A percentile compares a stretch with the other conserved stretches of the same genome.
These are phyloP conservation scores for Nannochloris sp. DNA, from an alignment of 139 green algal genomes.

Conservation along the genomic window DNA sequence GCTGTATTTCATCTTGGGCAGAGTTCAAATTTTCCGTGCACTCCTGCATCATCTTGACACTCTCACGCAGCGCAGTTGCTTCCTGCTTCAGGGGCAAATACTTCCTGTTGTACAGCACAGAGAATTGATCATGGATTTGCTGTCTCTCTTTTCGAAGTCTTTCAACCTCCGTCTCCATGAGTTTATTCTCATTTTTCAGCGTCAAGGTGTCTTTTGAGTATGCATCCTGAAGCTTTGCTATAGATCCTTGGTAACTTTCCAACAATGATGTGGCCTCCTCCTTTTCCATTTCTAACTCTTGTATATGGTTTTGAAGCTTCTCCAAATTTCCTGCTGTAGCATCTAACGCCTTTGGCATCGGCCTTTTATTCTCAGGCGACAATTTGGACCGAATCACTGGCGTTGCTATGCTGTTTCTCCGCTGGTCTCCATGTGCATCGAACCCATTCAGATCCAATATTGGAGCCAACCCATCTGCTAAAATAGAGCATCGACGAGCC, in stretches of 20 bases:
- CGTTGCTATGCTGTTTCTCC: not conserved
- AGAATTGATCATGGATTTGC: slow-evolving; percentile 12
- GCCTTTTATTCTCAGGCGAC: not conserved
- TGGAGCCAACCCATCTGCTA: not conserved
- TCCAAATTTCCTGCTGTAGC: slow-evolving; percentile 4
- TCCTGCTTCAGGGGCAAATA: slow-evolving; percentile 25
- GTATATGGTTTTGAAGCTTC: not conserved
- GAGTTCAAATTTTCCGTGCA: not conserved
- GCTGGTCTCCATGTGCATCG: slow-evolving; percentile 4
- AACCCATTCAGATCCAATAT: slow-evolving; percentile 9
- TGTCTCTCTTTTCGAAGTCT: not conserved
- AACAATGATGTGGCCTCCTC: slow-evolving; percentile 18
- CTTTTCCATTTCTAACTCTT: slow-evolving; percentile 1
- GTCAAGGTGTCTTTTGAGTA: slow-evolving; percentile 14
- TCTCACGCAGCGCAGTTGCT: not conserved
- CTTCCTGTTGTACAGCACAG: slow-evolving; percentile 21
- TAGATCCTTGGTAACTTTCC: slow-evolving; percentile 20
- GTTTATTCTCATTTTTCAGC: slow-evolving; percentile 8
- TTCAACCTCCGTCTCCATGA: slow-evolving; percentile 18
- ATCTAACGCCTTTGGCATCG: not conserved
- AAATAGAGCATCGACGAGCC: not conserved
- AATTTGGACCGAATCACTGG: not conserved
- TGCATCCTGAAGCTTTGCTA: slow-evolving; percentile 20
- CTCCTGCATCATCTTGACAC: not conserved
- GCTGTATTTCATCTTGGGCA: not conserved